These are phyloP conservation scores for Glebionis coronaria DNA, from an alignment of 129 eudicot species.

Conservation along the genomic window DNA sequence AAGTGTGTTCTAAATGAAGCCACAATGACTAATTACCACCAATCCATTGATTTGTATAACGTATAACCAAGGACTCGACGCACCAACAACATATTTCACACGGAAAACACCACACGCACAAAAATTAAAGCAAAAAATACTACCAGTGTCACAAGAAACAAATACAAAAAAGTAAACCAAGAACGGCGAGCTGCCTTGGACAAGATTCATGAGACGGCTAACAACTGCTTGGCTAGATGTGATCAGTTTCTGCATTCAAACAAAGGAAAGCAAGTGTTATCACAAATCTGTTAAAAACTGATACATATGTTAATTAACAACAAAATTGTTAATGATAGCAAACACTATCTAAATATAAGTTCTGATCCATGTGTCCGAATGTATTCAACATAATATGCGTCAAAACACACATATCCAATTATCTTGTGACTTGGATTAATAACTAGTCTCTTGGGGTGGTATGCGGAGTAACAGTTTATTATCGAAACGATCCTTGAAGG, in stretches of 20 bases:
- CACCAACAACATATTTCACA: constrained; percentile 27
- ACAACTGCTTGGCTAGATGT: constrained; percentile 21
- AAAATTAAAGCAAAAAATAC: constrained; percentile 17
- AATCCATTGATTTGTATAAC: constrained; percentile 18
- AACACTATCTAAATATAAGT: not conserved
- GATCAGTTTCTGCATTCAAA: constrained; percentile 26
- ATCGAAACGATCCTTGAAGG: too few species aligned
- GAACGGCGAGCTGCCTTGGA: constrained; percentile 9
- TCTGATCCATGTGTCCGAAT: too few species aligned
- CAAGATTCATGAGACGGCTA: constrained; percentile 15
- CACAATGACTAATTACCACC: not conserved
- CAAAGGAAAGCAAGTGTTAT: constrained; percentile 3
- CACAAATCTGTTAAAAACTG: not conserved
- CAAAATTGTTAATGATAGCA: not conserved
- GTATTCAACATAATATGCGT: too few species aligned
- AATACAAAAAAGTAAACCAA: constrained; percentile 18
- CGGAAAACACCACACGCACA: constrained; percentile 22
- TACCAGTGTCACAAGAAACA: constrained; percentile 12
- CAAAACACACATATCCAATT: too few species aligned
- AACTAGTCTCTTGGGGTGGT: too few species aligned
- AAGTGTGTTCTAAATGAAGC: not conserved
- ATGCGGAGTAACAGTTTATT: too few species aligned
- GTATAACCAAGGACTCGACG: not conserved
- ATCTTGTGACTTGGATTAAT: too few species aligned
- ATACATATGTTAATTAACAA: not conserved